Evolutionary conservation across 257 asterid species (phyloP).

Genomic region (Nicotiana undulata): DNA sequence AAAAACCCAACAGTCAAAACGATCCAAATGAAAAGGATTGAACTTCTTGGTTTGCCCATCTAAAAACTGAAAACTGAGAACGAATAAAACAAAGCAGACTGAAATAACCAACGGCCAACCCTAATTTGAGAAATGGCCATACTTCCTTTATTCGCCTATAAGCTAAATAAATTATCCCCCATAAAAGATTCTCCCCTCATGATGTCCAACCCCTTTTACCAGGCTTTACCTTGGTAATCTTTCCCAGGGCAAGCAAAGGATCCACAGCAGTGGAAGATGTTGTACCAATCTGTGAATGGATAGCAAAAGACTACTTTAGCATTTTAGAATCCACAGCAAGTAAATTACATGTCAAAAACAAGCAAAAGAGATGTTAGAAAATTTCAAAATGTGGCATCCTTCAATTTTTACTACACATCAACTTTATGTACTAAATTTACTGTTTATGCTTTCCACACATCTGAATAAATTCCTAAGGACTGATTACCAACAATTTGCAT

Average conservation of each 20-base stretch:
- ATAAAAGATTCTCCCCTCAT: neutral
- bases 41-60: neutral
- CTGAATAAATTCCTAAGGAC: neutral
- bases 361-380: neutral
- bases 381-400: neutral
- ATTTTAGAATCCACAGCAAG: neutral
- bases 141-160: neutral
- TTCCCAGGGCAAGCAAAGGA: slow-evolving; percentile 69
- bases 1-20: neutral
- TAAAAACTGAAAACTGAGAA: neutral
- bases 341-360: neutral
- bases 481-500: neutral
- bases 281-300: slow-evolving; percentile 64
- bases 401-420: neutral
- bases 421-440: neutral
- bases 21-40: neutral
- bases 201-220: neutral
- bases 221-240: slow-evolving; percentile 48
- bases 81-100: neutral
- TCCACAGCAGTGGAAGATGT: slow-evolving; percentile 96
- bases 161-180: neutral
- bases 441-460: neutral
- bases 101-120: neutral
- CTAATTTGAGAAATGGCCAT: neutral
- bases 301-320: slow-evolving; percentile 8